Evolutionary conservation across 441 rosid genomes (phyloP).

Genomic region (Biscutella auriculata): DNA sequence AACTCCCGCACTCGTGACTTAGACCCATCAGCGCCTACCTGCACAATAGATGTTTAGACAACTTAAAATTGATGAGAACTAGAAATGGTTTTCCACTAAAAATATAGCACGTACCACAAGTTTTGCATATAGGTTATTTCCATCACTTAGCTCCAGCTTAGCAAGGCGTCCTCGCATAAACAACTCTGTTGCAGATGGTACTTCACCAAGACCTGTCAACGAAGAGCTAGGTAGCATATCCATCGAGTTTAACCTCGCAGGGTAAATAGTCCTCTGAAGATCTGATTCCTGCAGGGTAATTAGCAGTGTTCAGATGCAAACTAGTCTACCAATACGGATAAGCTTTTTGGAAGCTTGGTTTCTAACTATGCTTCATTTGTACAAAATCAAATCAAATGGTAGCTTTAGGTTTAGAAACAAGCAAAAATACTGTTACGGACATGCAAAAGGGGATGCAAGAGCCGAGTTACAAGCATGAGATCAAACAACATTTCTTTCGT

Average conservation of each 20-base stretch:
- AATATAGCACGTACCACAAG: slow-evolving; percentile 54
- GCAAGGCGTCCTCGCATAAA: slow-evolving; percentile 40
- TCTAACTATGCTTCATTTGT: not conserved
- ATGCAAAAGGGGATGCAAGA: not conserved
- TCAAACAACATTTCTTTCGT: not conserved
- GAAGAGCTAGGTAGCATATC: slow-evolving; percentile 45
- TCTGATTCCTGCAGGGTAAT: slow-evolving; percentile 44
- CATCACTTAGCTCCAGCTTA: slow-evolving; percentile 70
- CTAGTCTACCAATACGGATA: not conserved
- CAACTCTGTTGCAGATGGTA: slow-evolving; percentile 29
- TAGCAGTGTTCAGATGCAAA: not conserved
- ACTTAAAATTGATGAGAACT: not conserved
- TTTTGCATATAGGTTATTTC: slow-evolving; percentile 55
- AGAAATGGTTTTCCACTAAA: not conserved
- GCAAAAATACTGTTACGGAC: not conserved
- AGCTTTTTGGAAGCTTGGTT: not conserved
- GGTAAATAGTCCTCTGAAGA: slow-evolving; percentile 51
- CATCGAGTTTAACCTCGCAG: slow-evolving; percentile 67
- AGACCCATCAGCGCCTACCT: slow-evolving; percentile 95
- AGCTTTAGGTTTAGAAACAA: not conserved
- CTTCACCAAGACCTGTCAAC: slow-evolving; percentile 28
- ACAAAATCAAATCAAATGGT: not conserved
- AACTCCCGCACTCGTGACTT: slow-evolving; percentile 80
- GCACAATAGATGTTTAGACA: not conserved
- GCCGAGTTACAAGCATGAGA: slow-evolving; percentile 1